A percentile compares a stretch with the other conserved stretches of the same genome.
phyloP scores from a whole-genome alignment of 192 early-diverging fungal species.

The Glomus cerebriforme region DNA sequence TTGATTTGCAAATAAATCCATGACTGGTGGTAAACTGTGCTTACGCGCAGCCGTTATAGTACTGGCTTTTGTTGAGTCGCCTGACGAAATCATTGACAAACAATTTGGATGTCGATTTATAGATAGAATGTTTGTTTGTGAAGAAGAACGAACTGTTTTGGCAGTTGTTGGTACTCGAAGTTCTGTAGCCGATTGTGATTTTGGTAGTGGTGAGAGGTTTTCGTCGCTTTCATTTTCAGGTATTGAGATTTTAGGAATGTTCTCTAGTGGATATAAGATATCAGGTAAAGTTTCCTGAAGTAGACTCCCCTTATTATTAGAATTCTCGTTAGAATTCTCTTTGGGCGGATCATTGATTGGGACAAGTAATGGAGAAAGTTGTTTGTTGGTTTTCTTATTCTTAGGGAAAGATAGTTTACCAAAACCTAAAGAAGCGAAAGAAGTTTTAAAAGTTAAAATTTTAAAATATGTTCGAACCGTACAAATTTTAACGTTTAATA shows the following conservation, averaged over 20 bases:
- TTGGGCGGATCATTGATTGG: not conserved
- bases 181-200: slow-evolving; percentile 2
- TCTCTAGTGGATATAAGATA: no score
- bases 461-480: not conserved
- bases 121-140: not conserved
- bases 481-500: not conserved
- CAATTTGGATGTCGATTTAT: not conserved
- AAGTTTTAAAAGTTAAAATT: not conserved
- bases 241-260: not conserved
- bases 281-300: not conserved
- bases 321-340: not conserved
- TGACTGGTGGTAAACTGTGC: slow-evolving; percentile 9
- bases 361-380: slow-evolving; percentile 4
- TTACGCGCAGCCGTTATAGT: not conserved
- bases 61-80: not conserved
- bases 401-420: slow-evolving; percentile 13
- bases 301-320: no score
- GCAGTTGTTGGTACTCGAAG: not conserved
- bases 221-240: not conserved
- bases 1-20: slow-evolving; percentile 2
- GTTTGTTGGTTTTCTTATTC: slow-evolving; percentile 1
- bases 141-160: not conserved
- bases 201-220: not conserved
- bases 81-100: not conserved
- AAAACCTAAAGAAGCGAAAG: not conserved